Evolutionary conservation across 306 rosid species (phyloP), one percentile per base, ranked within the genome.

Genomic region (Vicia faba): DNA sequence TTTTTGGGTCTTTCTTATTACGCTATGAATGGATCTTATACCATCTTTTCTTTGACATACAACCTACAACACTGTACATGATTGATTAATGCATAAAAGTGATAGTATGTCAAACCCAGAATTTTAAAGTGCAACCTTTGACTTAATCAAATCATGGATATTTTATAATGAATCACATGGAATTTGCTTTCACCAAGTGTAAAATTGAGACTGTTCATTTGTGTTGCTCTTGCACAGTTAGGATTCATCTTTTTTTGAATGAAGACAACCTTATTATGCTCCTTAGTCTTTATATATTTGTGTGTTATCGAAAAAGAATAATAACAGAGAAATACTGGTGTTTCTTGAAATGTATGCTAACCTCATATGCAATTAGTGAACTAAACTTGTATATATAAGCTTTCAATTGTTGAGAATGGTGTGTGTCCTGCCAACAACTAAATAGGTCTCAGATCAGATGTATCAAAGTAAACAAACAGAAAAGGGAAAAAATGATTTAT

Each of bases 121-220:
- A 33, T 33, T 33, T 7, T 45, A 23, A 20, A 20, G 33, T 20
- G 8, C 58, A 23, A 20, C 33, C 41, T 29, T 56, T 56, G 23
- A 57, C 5, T 28, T 57, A 16, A 29, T 39, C 62, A 29, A n/a
- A 57, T 29, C 20, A 29, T 57, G n/a, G 39, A 29, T 19, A 28
- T 20, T 51, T 20, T 20, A 51, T 51, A 8, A 50, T 9, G 29
- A 20, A 51, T 51, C 15, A 53, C 15, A 11, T 53, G 59, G 8
- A 53, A 53, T 20, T 53, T 53, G 31, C 62, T 57, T 29, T 29
- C 62, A 28, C 62, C 33, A 10, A 51, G 58, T 51, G 29, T 51
- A 18, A 49, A 19, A 12, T 19, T n/a, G 8, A 23, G 7, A 48
- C 54, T 20, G 10, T 48, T 23, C 12, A 48, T 48, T 48, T 48